A percentile compares a stretch with the other conserved stretches of the same genome.
Conservation (phyloP, 2,329 filamentous ascomycete genomes). For the Ophiosphaerella narmari region DNA sequence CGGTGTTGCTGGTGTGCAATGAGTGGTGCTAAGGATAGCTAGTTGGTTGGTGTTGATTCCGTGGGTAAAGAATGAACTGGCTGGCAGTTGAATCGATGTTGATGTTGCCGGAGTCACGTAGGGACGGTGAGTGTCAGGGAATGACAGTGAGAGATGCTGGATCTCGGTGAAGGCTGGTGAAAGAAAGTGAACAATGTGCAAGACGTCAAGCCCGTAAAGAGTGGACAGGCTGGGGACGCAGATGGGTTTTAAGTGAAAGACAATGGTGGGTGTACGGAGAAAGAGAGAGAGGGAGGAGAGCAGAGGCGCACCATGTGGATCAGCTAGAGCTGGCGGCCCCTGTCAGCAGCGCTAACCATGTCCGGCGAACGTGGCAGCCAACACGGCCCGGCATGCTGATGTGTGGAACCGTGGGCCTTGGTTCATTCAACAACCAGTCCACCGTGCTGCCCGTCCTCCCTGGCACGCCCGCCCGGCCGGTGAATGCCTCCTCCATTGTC, state of each 20-base stretch:
- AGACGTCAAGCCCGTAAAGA: conserved; percentile 49
- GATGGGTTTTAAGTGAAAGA: conserved; percentile 28
- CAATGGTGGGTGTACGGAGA: conserved; percentile 16
- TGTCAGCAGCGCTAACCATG: conserved; percentile 12
- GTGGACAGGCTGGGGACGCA: conserved; percentile 35
- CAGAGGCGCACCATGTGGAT: conserved; percentile 8
- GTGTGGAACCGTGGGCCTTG: conserved; percentile 24
- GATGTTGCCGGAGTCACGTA: conserved; percentile 18
- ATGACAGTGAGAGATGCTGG: conserved; percentile 40
- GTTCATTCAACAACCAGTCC: conserved; percentile 23
- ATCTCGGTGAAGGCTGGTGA: conserved; percentile 37
- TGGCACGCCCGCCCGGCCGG: too few species aligned
- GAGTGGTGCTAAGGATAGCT: conserved; percentile 17
- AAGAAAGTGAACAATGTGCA: conserved; percentile 35
- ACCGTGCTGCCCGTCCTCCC: too few species aligned
- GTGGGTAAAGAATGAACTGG: conserved; percentile 37
- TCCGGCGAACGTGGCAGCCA: conserved; percentile 20
- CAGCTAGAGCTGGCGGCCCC: conserved; percentile 19
- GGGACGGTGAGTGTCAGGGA: conserved; percentile 34
- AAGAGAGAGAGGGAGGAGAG: conserved; percentile 15
- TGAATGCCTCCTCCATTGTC: too few species aligned
- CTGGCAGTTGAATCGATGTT: conserved; percentile 40
- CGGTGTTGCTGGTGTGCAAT: conserved; percentile 21
- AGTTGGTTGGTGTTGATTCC: conserved; percentile 12
- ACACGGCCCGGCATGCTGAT: conserved; percentile 21